These are phyloP conservation scores for Ambrosiella cleistominuta DNA, from an alignment of 2,329 filamentous ascomycete genomes.

Conservation along the genomic window DNA sequence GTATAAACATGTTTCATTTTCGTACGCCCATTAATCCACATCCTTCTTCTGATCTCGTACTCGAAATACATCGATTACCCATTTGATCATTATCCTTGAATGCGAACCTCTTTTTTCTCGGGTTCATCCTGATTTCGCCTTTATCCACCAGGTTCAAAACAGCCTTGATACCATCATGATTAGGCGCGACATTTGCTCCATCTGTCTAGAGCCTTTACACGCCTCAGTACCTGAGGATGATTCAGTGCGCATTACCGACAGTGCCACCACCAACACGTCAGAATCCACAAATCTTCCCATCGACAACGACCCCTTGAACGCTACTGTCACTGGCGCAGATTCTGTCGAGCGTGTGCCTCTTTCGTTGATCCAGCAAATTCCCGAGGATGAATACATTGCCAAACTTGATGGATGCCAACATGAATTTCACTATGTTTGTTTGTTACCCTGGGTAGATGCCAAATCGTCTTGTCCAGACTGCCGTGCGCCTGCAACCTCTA, in stretches of 20 bases:
- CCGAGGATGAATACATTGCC: constrained; percentile 20
- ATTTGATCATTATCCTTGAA: too few relatives aligned
- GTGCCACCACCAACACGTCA: neutral
- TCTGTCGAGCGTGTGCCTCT: neutral
- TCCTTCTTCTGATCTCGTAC: too few relatives aligned
- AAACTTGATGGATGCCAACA: constrained; percentile 66
- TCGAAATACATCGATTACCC: too few relatives aligned
- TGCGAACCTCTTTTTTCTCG: too few relatives aligned
- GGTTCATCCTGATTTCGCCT: too few relatives aligned
- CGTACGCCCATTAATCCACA: too few relatives aligned
- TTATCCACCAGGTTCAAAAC: neutral
- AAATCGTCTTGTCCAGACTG: constrained; percentile 98
- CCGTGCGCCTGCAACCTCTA: constrained; percentile 74
- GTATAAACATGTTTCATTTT: too few relatives aligned
- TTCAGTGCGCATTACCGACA: constrained; percentile 8
- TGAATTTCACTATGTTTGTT: constrained; percentile 78
- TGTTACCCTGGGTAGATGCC: constrained; percentile 87
- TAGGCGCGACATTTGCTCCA: constrained; percentile 6
- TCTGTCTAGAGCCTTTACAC: constrained; percentile 5
- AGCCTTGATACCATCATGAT: neutral
- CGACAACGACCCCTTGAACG: neutral
- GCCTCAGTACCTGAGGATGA: constrained; percentile 1
- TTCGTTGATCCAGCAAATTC: neutral
- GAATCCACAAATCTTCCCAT: neutral
- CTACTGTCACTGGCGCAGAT: neutral